Evolutionary conservation across 352 stramenopile species (phyloP).

Genomic region (Albugo laibachii): DNA sequence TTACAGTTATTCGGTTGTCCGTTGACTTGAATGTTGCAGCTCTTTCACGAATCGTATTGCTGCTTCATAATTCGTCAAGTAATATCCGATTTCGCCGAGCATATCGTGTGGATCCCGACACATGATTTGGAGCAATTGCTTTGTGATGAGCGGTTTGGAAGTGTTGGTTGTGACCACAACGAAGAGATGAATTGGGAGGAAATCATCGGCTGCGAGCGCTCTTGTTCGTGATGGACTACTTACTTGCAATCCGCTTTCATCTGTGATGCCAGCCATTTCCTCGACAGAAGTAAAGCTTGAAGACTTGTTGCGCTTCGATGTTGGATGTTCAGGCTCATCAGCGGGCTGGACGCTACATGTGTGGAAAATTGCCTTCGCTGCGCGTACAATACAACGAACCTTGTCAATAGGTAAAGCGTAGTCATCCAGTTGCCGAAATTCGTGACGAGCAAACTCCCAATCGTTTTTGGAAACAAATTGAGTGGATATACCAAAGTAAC

Average conservation of each 20-base stretch:
- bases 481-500: slow-evolving; percentile 28
- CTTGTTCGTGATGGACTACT: not conserved
- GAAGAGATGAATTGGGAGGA: slow-evolving; percentile 67
- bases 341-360: slow-evolving; percentile 1
- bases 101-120: slow-evolving; percentile 25
- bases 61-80: slow-evolving; percentile 59
- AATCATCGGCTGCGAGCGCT: slow-evolving; percentile 41
- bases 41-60: slow-evolving; percentile 11
- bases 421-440: slow-evolving; percentile 28
- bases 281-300: too few relatives aligned
- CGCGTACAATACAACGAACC: slow-evolving; percentile 43
- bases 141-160: slow-evolving; percentile 27
- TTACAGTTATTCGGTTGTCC: too few relatives aligned
- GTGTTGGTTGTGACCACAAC: slow-evolving; percentile 24
- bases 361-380: slow-evolving; percentile 30
- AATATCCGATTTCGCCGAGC: slow-evolving; percentile 66
- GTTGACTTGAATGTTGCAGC: too few relatives aligned
- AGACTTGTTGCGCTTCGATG: too few relatives aligned
- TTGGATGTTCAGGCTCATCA: too few relatives aligned
- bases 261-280: too few relatives aligned
- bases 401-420: slow-evolving; percentile 46
- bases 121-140: slow-evolving; percentile 59
- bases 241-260: too few relatives aligned
- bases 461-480: slow-evolving; percentile 24
- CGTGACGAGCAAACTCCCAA: slow-evolving; percentile 31